Base-by-base conservation (phyloP, 148 eudicot genomes). In the Fagopyrum tataricum region DNA sequence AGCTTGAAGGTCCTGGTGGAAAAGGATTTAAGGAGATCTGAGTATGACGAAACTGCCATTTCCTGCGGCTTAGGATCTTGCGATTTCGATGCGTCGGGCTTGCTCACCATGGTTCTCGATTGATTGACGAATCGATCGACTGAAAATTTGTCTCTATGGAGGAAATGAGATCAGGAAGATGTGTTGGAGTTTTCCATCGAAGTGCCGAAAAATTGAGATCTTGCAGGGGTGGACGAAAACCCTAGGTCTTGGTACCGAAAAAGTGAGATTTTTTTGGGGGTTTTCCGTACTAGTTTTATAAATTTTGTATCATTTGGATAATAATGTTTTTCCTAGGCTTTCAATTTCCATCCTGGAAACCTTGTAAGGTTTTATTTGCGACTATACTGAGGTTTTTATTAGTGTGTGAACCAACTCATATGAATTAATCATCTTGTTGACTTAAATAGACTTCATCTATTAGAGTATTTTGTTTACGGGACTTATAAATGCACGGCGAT, bases 1-100 rank as follows among this genome's bases (percentile, higher is more conserved):
- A 95, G 88, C 74, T 91, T 95, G 0, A 85, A 76, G 70, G 90
- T 59, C 78, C 81, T 89, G 10, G 87, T 39, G 13, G 85, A 80
- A 72, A 79, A 78, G n/a, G 80, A n/a, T 4, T 74, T 55, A 75
- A 56, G 37, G 52, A 59, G 68, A 73, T 43, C 72, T 43, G 72
- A 70, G 47, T 9, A 11, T 15, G 44, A 10, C 23, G 47, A 67
- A 31, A 31, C 37, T 51, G 72, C 26, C 48, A 70, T 46, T 70
- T 8, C 37, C 18, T 49, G 48, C 12, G 72, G 72, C 8, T 43
- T 43, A 13, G 31, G 39, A 70, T 70, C 72, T 26, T 70, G 72
- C 17, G 52, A 24, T 44, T 70, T 70, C 72, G 72, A 24, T 18
- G 26, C 48, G 51, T 70, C 72, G 11, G 72, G 48, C 52, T 44